Base-by-base conservation (phyloP, 768 basidiomycete genomes). In the Lyophyllum atratum region DNA sequence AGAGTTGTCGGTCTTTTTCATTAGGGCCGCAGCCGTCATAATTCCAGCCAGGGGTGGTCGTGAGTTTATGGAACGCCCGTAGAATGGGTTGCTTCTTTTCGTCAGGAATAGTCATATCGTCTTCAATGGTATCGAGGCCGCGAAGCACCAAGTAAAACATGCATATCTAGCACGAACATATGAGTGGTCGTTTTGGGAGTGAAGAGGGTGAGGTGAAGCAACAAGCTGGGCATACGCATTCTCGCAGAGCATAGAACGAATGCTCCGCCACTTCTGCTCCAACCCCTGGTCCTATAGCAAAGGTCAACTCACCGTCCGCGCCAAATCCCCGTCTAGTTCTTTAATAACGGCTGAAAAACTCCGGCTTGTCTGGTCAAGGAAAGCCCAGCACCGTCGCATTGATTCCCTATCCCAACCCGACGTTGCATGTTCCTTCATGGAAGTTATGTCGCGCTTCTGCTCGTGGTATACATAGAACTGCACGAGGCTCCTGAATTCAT, bases 101-200 rank as follows among this genome's bases (percentile, higher is more conserved):
- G 71, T 94, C 92, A 0, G 92, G 81, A 55, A 99, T 84, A 0
- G 94, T 92, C 95, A 98, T 98, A 76, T 99, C 96, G 72, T 99
- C 96, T 72, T 98, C 96, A 60, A 99, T 85, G 4, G 96, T 99
- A 71, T 99, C 96, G n/a, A 98, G 78, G 5, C 86, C 97, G 21
- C 96, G 86, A 6, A 99, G 81, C 5, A 95, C 90, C 42, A 99
- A 84, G 73, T 98, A 99, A 73, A 97, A 98, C 58, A 98, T 73
- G 70, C 92, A 94, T 61, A 98, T 87, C 96, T 97, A 60, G 15
- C 46, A 40, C 51, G 33, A 22, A 19, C 9, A 4, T 25, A 26
- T 57, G 14, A 57, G 34, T 44, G 54, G 17, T 3, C 10, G 12
- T n/a, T 19, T 33, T 4, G 55, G 34, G 4, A 37, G 34, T 31